Evolutionary conservation across 176 grass and related monocot species (phyloP).

Genomic region (Puya raimondii): DNA sequence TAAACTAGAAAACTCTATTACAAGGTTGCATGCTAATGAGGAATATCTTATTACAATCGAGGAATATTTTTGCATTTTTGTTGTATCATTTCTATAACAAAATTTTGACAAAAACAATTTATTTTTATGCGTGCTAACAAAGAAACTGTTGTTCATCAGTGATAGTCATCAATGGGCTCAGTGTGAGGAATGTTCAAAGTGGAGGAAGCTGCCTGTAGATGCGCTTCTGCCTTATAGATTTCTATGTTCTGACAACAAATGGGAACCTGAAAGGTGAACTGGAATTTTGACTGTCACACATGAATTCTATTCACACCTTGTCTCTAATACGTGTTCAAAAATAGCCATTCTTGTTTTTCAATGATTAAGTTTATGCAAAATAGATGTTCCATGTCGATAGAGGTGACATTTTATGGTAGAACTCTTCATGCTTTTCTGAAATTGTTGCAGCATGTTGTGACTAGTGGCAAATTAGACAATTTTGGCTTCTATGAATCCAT

Average conservation of each 20-base stretch:
- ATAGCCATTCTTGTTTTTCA: neutral
- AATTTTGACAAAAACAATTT: neutral
- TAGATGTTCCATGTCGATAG: no score
- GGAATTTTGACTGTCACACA: neutral
- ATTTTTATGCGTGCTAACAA: neutral
- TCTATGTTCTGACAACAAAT: slow-evolving; percentile 82
- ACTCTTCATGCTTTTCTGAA: neutral
- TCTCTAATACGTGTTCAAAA: neutral
- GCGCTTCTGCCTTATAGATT: slow-evolving; percentile 77
- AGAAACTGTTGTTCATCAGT: slow-evolving; percentile 33
- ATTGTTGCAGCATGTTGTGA: neutral
- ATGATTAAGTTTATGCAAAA: neutral
- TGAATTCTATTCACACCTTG: neutral
- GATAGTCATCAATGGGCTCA: slow-evolving; percentile 82
- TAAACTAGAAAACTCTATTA: neutral
- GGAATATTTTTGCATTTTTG: no score
- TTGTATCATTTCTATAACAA: neutral
- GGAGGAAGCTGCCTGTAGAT: slow-evolving; percentile 73
- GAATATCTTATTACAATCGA: neutral
- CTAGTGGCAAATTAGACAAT: neutral
- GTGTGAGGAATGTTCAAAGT: slow-evolving; percentile 87
- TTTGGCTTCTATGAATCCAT: neutral
- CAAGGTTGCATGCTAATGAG: neutral
- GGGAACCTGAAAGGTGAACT: slow-evolving; percentile 69
- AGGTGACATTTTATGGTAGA: neutral